Percentiles rank a stretch among this genome's conserved stretches.
Conservation (phyloP, 768 basidiomycete species). For the Mycena epipterygia region DNA sequence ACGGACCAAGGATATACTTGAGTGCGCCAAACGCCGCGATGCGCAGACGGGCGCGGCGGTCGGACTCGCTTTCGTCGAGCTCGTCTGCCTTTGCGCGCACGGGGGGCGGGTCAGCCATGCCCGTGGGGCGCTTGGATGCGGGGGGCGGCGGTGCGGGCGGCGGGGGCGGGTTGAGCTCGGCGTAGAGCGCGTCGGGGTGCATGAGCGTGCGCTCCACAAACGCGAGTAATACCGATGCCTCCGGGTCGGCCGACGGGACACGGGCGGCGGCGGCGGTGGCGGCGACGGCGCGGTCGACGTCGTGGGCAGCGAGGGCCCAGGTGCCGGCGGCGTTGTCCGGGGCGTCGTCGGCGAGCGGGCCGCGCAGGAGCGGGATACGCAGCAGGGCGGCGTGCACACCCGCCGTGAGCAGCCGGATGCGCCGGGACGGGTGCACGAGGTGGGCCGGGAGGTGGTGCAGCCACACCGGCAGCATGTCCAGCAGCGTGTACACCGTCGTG, state of each 20-base stretch:
- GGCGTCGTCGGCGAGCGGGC: conserved; percentile 63
- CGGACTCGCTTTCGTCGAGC: conserved; percentile 77
- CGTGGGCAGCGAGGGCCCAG: conserved; percentile 81
- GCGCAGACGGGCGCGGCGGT: conserved; percentile 77
- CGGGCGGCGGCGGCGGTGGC: conserved; percentile 49
- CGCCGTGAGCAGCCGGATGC: conserved; percentile 74
- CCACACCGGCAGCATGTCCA: conserved; percentile 90
- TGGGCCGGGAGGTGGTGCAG: conserved; percentile 89
- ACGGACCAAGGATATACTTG: conserved; percentile 75
- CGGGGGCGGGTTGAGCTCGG: conserved; percentile 71
- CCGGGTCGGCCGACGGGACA: conserved; percentile 36
- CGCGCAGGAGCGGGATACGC: conserved; percentile 63
- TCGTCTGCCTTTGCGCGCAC: conserved; percentile 66
- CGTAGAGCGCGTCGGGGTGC: conserved; percentile 72
- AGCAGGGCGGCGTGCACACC: conserved; percentile 67
- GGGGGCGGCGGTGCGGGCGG: conserved; percentile 53
- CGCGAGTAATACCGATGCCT: too few species aligned
- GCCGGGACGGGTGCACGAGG: conserved; percentile 84
- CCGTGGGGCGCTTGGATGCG: conserved; percentile 22
- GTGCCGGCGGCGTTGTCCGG: conserved; percentile 59
- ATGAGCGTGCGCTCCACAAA: conserved; percentile 71
- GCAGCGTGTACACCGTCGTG: conserved; percentile 51
- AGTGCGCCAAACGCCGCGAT: conserved; percentile 77
- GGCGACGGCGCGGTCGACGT: conserved; percentile 76
- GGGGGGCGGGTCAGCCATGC: neutral